Evolutionary conservation across 2,329 filamentous ascomycete species (phyloP), one percentile per base, ranked within the genome.

Genomic region (Cephalotrichum gorgonifer): DNA sequence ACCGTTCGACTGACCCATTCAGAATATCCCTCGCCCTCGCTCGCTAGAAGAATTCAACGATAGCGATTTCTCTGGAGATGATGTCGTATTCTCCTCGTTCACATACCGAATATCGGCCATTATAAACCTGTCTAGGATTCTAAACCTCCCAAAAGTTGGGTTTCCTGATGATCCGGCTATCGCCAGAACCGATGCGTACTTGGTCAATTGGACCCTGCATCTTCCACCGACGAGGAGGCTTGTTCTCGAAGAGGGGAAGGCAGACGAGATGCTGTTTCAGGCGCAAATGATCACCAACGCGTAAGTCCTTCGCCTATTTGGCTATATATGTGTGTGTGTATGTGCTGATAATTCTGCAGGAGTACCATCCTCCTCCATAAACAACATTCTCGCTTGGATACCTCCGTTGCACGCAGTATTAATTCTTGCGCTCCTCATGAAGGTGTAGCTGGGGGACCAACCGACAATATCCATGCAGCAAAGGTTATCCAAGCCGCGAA

Each of bases 211-310:
- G 86, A 77, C 81, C 48, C 76, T 91, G 44, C 85, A 93, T 57
- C 71, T 95, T 1, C 89, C 90, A 0, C 71, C 75, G 15, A 73
- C 73, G 14, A 94, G 94, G 66, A 74, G 74, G 49, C 78, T 87
- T 52, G 73, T 86, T 15, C 70, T 94, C 48, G 77, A 80, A 51
- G 76, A 78, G 53, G 79, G 84, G 56, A 75, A 80, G 48, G 73
- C 90, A 11, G 90, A 96, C 61, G 88, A 95, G 65, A 85, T 95
- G 76, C 82, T 95, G 65, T 95, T 95, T 67, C 88, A 94, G 62
- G 89, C 87, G 1, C 84, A 87, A 54, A 91, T 94, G 79, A 86
- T 95, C 57, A 75, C 70, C 28, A 68, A 79, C 53, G 75, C 75
- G 71, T 74, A 62, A 58, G 71, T 64, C 4, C 9, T 14, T 6